A percentile compares a stretch with the other conserved stretches of the same genome.
phyloP scores from a whole-genome alignment of 1,284 basidiomycete genomes.

The Microbotryum intermedium region DNA sequence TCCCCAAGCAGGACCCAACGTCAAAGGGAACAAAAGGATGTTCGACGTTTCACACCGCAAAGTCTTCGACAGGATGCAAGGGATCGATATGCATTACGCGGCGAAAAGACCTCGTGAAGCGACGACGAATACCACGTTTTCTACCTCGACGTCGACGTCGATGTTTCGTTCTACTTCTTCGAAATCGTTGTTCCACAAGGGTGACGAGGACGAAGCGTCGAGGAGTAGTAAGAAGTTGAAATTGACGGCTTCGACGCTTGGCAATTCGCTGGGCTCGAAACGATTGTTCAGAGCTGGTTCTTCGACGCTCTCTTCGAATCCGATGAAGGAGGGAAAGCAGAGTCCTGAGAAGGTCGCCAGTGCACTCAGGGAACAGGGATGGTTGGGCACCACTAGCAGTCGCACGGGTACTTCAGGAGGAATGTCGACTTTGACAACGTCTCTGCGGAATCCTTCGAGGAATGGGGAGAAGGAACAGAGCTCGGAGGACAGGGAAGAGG shows the following conservation, averaged over 20 bases:
- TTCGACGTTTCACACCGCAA: slow-evolving; percentile 5
- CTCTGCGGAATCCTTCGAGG: background rate
- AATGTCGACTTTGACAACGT: background rate
- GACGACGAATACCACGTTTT: background rate
- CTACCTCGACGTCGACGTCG: background rate
- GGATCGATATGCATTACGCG: slow-evolving; percentile 16
- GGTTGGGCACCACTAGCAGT: background rate
- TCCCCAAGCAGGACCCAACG: background rate
- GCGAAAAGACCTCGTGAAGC: slow-evolving; percentile 9
- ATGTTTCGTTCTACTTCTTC: background rate
- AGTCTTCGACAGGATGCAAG: slow-evolving; percentile 7
- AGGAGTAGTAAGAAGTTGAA: background rate
- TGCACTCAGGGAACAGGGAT: too few species aligned
- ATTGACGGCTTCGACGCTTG: too few species aligned
- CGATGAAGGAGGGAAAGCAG: background rate
- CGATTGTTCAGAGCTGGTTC: background rate
- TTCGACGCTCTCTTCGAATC: slow-evolving; percentile 2
- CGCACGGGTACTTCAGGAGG: background rate
- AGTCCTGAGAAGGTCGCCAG: background rate
- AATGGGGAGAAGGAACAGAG: background rate
- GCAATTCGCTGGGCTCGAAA: too few species aligned
- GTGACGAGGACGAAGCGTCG: background rate
- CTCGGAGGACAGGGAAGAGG: background rate
- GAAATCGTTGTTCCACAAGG: background rate
- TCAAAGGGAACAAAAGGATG: background rate